Evolutionary conservation across 306 rosid species (phyloP), one percentile per base, ranked within the genome.

Genomic region (Inga leiocalycina): DNA sequence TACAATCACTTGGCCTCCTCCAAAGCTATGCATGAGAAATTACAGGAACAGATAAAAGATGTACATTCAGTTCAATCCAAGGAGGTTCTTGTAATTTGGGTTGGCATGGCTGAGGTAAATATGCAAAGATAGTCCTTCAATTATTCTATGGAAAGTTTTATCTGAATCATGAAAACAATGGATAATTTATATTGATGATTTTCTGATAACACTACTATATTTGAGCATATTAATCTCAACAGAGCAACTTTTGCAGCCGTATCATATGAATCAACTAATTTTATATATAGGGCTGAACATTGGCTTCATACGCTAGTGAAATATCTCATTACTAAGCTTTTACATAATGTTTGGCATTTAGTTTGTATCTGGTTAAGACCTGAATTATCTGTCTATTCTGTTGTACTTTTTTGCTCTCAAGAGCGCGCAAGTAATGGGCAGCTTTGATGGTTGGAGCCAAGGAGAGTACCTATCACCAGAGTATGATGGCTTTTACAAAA

Each of bases 401-500:
- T 24, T 24, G 27, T 24, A 24, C 27, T 24, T 24, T 24, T 24
- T 24, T 24, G 27, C 27, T 24, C 37, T 30, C 69, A 77, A 96
- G 98, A 86, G 93, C 51, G 97, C 93, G 83, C 97, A 96, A 91
- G 93, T 96, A 49, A 92, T 92, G 99, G 99, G 99, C 34, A 88
- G 88, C 48, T 96, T 96, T 77, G 99, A 96, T 80, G 98, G 99
- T 30, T 93, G 98, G 99, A 96, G 97, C 83, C 93, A 91, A 81
- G 99, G 99, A 67, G 98, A 96, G 87, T 86, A 90, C 66, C 88
- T 96, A 75, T 96, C 99, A n/a, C 89, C 97, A 4, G 97, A 96
- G 79, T 93, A 96, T 76, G 86, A 88, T 30, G 94, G 93, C 82
- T 91, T 92, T 74, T 92, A 71, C 82, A 88, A 96, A 24, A 89